These are phyloP conservation scores for Eucalyptus shirleyi DNA, from an alignment of 345 rosid genomes.

Conservation along the genomic window DNA sequence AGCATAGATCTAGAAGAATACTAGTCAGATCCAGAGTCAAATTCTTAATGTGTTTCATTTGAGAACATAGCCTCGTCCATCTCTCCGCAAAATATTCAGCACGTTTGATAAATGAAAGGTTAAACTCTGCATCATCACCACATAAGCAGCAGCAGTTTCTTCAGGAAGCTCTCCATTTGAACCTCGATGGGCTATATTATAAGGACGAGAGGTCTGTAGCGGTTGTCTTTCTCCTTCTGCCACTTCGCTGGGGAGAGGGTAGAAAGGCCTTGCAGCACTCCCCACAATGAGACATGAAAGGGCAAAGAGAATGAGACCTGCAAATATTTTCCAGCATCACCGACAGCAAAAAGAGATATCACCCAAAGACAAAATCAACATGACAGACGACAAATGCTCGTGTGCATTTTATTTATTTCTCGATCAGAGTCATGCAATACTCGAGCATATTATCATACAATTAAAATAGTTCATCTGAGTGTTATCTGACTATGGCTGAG, in stretches of 20 bases:
- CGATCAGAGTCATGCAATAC: neutral
- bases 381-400: neutral
- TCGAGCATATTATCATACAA: neutral
- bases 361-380: neutral
- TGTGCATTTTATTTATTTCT: neutral
- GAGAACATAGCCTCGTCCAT: neutral
- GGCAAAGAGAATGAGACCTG: constrained; percentile 38
- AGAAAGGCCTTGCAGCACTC: constrained; percentile 57
- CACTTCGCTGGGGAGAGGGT: constrained; percentile 66
- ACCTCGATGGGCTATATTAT: constrained; percentile 89
- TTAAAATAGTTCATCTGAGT: neutral
- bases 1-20: neutral
- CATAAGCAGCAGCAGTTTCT: constrained; percentile 84
- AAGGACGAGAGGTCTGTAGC: constrained; percentile 84
- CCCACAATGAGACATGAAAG: constrained; percentile 29
- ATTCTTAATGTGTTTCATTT: neutral
- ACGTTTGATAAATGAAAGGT: neutral
- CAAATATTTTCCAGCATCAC: neutral
- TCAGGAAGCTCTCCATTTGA: constrained; percentile 92
- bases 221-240: constrained; percentile 24
- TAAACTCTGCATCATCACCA: constrained; percentile 18
- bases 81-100: neutral
- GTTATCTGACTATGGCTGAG: neutral
- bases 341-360: neutral
- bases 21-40: neutral